A percentile compares a stretch with the other conserved stretches of the same genome.
Evolutionary conservation across 768 basidiomycete species (phyloP).

Genomic region (Termitomyces sp.): DNA sequence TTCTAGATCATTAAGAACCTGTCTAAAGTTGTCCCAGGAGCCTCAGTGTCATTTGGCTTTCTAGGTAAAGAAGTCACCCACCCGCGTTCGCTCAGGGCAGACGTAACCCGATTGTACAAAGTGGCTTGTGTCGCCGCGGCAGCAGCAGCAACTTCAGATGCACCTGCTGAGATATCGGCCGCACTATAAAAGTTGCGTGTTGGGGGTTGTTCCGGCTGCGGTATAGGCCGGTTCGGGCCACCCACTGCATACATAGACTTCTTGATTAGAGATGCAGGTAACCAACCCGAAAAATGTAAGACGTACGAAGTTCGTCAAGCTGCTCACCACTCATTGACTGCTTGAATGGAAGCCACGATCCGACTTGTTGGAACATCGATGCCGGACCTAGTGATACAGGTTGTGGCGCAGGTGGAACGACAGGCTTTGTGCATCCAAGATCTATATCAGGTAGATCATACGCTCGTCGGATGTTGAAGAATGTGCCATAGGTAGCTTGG

Average conservation of each 20-base stretch:
- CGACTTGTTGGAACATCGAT: constrained; percentile 36
- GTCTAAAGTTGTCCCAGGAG: constrained; percentile 30
- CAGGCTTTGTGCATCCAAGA: constrained; percentile 36
- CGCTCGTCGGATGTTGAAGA: constrained; percentile 54
- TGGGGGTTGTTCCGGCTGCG: constrained; percentile 23
- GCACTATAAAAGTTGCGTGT: constrained; percentile 1
- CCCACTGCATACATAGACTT: constrained; percentile 49
- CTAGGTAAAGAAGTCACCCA: constrained; percentile 24
- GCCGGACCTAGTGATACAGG: constrained; percentile 58
- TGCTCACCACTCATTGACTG: constrained; percentile 54
- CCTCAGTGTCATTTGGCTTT: not conserved
- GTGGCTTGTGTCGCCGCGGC: constrained; percentile 29
- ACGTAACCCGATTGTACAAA: constrained; percentile 44
- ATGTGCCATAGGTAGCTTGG: constrained; percentile 47
- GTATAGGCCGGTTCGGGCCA: constrained; percentile 59
- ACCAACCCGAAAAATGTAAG: not conserved
- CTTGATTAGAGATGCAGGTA: not conserved
- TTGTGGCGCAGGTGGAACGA: constrained; percentile 54
- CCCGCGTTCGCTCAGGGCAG: constrained; percentile 64
- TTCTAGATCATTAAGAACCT: constrained; percentile 58
- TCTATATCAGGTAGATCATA: constrained; percentile 52
- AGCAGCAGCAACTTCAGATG: constrained; percentile 15
- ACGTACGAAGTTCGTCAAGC: constrained; percentile 57
- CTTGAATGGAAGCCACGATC: constrained; percentile 53
- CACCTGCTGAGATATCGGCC: constrained; percentile 8